These are phyloP conservation scores for Termitomyces eurrhizus DNA, from an alignment of 768 basidiomycete genomes.

Conservation along the genomic window DNA sequence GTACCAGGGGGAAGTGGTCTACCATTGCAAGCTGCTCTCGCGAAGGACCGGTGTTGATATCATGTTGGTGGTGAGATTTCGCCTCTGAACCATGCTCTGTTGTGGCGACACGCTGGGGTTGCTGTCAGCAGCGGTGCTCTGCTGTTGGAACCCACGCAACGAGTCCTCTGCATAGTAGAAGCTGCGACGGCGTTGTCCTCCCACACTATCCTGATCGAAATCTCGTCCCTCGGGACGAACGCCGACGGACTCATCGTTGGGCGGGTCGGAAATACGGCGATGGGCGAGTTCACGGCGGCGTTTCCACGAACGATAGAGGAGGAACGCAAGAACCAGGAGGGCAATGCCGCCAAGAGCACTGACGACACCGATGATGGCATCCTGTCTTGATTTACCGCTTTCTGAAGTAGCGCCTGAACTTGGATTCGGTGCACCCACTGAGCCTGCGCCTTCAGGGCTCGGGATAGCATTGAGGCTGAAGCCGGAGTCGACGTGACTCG, in stretches of 20 bases:
- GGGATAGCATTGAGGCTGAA: constrained; percentile 52
- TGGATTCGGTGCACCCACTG: constrained; percentile 19
- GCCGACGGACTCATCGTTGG: constrained; percentile 32
- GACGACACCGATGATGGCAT: constrained; percentile 91
- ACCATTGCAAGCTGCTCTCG: constrained; percentile 89
- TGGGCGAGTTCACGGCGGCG: constrained; percentile 68
- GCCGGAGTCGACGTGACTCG: constrained; percentile 64
- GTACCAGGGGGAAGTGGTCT: constrained; percentile 9
- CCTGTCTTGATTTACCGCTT: constrained; percentile 52
- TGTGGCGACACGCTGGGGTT: neutral
- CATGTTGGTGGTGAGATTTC: constrained; percentile 52
- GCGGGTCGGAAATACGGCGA: constrained; percentile 61
- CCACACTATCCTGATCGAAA: constrained; percentile 74
- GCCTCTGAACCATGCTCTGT: constrained; percentile 38
- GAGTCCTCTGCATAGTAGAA: constrained; percentile 90
- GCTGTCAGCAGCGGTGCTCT: constrained; percentile 20
- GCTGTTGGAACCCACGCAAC: constrained; percentile 52
- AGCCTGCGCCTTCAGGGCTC: constrained; percentile 25
- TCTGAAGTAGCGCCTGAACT: constrained; percentile 26
- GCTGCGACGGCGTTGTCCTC: constrained; percentile 66
- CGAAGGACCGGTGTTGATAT: constrained; percentile 76
- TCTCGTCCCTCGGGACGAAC: constrained; percentile 61
- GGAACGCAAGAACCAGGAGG: constrained; percentile 65
- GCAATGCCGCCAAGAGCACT: constrained; percentile 78
- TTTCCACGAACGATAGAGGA: constrained; percentile 66